Evolutionary conservation across 192 early-diverging fungal genomes (phyloP).

Genomic region (Linnemannia schmuckeri): DNA sequence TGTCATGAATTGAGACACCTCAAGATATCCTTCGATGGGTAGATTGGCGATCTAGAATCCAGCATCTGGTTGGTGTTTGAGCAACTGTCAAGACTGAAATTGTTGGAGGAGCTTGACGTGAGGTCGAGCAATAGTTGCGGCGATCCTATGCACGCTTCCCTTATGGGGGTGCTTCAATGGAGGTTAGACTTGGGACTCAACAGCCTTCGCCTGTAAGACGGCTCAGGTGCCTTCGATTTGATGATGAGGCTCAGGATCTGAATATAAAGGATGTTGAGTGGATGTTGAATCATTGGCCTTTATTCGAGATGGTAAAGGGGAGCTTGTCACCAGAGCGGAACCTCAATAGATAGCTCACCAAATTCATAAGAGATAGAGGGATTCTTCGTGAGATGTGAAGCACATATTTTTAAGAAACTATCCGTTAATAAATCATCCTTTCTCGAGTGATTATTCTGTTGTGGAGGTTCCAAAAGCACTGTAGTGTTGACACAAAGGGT

Average conservation of each 20-base stretch:
- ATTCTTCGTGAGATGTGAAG: too few relatives aligned
- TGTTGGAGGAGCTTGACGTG: neutral
- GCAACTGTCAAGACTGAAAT: neutral
- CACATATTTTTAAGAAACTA: too few relatives aligned
- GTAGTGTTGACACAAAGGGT: too few relatives aligned
- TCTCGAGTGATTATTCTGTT: too few relatives aligned
- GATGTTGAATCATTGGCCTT: neutral
- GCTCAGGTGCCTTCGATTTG: neutral
- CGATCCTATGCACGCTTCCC: neutral
- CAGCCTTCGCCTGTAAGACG: neutral
- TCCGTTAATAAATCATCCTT: too few relatives aligned
- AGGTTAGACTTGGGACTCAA: neutral
- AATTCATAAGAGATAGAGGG: too few relatives aligned
- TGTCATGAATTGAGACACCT: neutral
- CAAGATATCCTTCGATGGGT: neutral
- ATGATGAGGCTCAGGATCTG: neutral
- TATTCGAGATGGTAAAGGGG: neutral
- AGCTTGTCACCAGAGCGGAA: neutral
- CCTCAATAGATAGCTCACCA: neutral
- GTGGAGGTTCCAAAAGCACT: too few relatives aligned
- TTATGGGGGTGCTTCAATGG: neutral
- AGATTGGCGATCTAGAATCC: neutral
- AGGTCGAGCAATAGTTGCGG: neutral
- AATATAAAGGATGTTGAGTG: neutral
- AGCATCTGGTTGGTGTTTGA: neutral